phyloP scores from a whole-genome alignment of 108 stramenopile species.

The Schizochytrium sp. region DNA sequence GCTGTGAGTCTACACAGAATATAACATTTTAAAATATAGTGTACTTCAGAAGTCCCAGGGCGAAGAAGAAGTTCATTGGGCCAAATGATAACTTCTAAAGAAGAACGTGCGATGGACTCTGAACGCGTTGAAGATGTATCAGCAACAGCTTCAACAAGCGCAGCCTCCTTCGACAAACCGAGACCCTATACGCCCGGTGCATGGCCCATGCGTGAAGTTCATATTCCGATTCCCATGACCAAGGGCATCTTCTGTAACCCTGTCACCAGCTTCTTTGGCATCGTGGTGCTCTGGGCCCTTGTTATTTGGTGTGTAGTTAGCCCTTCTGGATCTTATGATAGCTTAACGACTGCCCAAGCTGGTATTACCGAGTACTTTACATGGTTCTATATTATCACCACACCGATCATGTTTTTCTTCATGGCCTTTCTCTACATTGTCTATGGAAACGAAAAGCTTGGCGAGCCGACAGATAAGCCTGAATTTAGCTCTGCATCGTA shows the following conservation, averaged over 20 bases:
- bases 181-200: too few species aligned
- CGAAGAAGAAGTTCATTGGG: too few species aligned
- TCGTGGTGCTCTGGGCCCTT: conserved; percentile 42
- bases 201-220: too few species aligned
- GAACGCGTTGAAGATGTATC: too few species aligned
- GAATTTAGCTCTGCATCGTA: conserved; percentile 76
- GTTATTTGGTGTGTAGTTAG: neutral
- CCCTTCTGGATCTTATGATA: neutral
- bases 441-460: conserved; percentile 77
- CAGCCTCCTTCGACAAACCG: too few species aligned
- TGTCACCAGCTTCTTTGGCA: conserved; percentile 16
- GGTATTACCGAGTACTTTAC: conserved; percentile 28
- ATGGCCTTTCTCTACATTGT: neutral
- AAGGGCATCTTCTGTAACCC: neutral
- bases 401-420: conserved; percentile 8
- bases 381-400: conserved; percentile 55
- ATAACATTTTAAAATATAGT: too few species aligned
- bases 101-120: too few species aligned
- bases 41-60: too few species aligned
- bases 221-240: too few species aligned
- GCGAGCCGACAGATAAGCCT: conserved; percentile 69
- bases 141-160: too few species aligned
- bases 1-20: too few species aligned
- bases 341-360: neutral
- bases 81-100: too few species aligned